These are phyloP conservation scores for Penicillium oxalicum DNA, from an alignment of 2,329 filamentous ascomycete species.

Conservation along the genomic window DNA sequence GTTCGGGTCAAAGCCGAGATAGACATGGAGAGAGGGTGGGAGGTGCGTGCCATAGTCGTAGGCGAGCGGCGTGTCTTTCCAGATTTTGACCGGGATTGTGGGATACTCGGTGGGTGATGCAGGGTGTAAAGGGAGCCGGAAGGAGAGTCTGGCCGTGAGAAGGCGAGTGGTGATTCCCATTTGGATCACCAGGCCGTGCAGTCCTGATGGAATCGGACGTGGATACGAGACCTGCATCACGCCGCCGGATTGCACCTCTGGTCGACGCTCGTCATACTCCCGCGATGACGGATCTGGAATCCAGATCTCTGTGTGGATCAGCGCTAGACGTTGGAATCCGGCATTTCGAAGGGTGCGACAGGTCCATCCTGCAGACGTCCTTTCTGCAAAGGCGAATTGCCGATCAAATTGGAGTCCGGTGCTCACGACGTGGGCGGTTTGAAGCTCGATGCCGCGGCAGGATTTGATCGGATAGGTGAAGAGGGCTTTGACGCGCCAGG, in stretches of 20 bases:
- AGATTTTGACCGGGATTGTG: conserved; percentile 46
- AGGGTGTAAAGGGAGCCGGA: conserved; percentile 51
- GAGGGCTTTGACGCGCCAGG: conserved; percentile 59
- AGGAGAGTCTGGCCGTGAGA: conserved; percentile 36
- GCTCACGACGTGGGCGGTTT: conserved; percentile 56
- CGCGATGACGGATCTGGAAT: conserved; percentile 45
- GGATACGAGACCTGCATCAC: conserved; percentile 49
- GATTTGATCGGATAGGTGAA: conserved; percentile 81
- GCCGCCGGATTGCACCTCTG: conserved; percentile 48
- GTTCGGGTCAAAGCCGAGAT: conserved; percentile 30
- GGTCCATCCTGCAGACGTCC: conserved; percentile 37
- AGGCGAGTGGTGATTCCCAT: conserved; percentile 28
- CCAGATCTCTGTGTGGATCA: conserved; percentile 60
- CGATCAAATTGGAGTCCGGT: conserved; percentile 74
- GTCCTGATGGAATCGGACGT: conserved; percentile 13
- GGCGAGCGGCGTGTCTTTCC: conserved; percentile 48
- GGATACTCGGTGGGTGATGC: conserved; percentile 39
- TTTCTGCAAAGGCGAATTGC: conserved; percentile 74
- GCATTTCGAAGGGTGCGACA: conserved; percentile 41
- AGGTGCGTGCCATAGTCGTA: conserved; percentile 37
- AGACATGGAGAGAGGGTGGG: conserved; percentile 46
- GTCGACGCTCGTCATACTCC: conserved; percentile 39
- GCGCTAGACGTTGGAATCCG: conserved; percentile 58
- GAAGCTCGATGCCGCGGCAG: conserved; percentile 69
- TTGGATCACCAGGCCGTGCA: conserved; percentile 13